These are phyloP conservation scores for Tylopilus intermedius DNA, from an alignment of 768 basidiomycete genomes.

Conservation along the genomic window DNA sequence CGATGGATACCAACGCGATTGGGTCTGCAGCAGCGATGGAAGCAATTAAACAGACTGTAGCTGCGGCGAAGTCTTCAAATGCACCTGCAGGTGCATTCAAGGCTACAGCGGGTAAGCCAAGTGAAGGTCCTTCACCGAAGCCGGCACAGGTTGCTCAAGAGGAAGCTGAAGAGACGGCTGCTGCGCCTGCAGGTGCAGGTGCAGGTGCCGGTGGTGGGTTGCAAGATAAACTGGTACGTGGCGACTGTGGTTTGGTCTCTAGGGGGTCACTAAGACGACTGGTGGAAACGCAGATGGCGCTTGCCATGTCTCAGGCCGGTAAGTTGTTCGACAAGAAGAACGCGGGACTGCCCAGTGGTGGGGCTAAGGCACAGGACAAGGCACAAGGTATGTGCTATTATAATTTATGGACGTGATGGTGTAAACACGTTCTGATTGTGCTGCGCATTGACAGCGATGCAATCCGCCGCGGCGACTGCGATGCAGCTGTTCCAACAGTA, in stretches of 20 bases:
- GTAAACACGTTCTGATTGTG: neutral
- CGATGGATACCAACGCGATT: slow-evolving; percentile 26
- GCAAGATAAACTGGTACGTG: slow-evolving; percentile 30
- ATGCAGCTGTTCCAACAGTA: slow-evolving; percentile 27
- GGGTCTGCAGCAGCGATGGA: slow-evolving; percentile 30
- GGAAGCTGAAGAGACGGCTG: slow-evolving; percentile 6
- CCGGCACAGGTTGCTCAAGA: neutral
- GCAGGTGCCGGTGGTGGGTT: slow-evolving; percentile 19
- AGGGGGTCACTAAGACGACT: neutral
- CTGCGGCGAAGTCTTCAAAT: neutral
- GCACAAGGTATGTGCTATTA: slow-evolving; percentile 19
- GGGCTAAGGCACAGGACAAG: slow-evolving; percentile 18
- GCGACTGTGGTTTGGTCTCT: neutral
- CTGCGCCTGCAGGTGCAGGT: slow-evolving; percentile 5
- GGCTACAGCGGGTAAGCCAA: neutral
- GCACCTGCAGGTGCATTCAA: slow-evolving; percentile 19
- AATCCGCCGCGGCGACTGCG: slow-evolving; percentile 28
- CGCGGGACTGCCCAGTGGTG: slow-evolving; percentile 12
- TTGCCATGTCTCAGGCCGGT: slow-evolving; percentile 31
- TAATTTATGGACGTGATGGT: neutral
- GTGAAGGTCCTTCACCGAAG: slow-evolving; percentile 1
- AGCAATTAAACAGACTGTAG: slow-evolving; percentile 26
- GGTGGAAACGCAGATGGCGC: slow-evolving; percentile 15
- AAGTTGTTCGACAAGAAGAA: slow-evolving; percentile 33
- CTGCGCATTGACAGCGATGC: slow-evolving; percentile 22